These are phyloP conservation scores for Amoebophrya sp. DNA, from an alignment of 169 alveolate genomes.

Conservation along the genomic window DNA sequence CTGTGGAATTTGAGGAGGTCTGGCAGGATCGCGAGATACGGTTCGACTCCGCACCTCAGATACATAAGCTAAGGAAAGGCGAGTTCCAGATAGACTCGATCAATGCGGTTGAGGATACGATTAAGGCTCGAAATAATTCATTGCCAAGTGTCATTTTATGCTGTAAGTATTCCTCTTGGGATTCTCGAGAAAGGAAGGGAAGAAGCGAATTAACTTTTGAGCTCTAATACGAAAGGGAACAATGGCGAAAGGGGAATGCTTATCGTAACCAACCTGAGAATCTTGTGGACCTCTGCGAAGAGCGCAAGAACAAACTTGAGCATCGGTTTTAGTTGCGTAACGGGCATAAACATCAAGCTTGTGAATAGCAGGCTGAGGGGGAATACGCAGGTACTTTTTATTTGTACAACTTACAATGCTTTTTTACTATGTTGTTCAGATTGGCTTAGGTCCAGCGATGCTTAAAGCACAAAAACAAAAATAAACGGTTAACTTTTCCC, in stretches of 20 bases:
- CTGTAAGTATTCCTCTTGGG: not conserved
- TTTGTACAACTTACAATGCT: too few relatives aligned
- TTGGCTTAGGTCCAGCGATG: too few relatives aligned
- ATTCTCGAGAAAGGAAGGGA: not conserved
- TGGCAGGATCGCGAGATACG: not conserved
- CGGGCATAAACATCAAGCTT: conserved; percentile 58
- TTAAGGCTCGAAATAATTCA: not conserved
- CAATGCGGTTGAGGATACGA: conserved; percentile 62
- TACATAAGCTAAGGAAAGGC: conserved; percentile 40
- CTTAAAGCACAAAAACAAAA: not conserved
- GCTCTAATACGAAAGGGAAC: conserved; percentile 55
- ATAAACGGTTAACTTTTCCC: not conserved
- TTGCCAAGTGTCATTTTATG: not conserved
- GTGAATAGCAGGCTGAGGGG: conserved; percentile 62
- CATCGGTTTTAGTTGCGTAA: conserved; percentile 61
- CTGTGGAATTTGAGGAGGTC: not conserved
- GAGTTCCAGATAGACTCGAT: conserved; percentile 57
- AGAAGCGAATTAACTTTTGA: not conserved
- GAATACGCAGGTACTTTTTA: conserved; percentile 53
- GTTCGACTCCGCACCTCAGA: conserved; percentile 22
- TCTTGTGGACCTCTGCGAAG: conserved; percentile 52
- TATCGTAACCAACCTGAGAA: conserved; percentile 61
- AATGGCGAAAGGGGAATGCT: conserved; percentile 67
- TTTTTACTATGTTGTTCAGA: too few relatives aligned
- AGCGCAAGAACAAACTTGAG: conserved; percentile 55